Conservation (phyloP, 1,284 basidiomycete species). For the Puccinia triticina region DNA sequence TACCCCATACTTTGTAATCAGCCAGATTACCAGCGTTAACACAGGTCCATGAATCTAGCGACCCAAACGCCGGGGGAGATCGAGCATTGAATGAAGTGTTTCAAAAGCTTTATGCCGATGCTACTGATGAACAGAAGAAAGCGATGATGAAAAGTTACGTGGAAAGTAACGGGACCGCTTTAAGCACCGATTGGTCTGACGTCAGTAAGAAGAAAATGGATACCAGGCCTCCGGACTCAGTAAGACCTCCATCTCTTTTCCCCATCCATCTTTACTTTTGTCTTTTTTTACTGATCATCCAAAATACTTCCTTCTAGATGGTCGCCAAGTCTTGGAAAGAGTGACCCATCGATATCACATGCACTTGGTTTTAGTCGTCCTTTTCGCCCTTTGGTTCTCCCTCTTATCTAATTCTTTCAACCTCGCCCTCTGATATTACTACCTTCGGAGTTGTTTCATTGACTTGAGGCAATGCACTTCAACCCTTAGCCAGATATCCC, state of each 20-base stretch:
- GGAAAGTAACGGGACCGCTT: conserved; percentile 77
- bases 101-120: conserved; percentile 71
- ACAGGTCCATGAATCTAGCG: conserved; percentile 57
- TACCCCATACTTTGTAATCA: neutral
- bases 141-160: conserved; percentile 96
- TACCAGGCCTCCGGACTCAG: conserved; percentile 35
- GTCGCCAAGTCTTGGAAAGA: conserved; percentile 21
- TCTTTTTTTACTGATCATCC: neutral
- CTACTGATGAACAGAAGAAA: conserved; percentile 75
- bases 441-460: too few species aligned
- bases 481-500: too few species aligned
- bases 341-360: neutral
- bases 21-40: neutral
- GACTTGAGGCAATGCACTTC: too few species aligned
- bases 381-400: too few species aligned
- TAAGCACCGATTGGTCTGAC: conserved; percentile 91
- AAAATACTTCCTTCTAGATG: neutral
- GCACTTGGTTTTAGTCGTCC: too few species aligned
- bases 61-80: conserved; percentile 81
- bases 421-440: too few species aligned
- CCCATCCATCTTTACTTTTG: neutral
- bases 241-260: neutral
- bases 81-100: conserved; percentile 61
- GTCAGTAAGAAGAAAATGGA: conserved; percentile 71
- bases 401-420: too few species aligned